A percentile compares a stretch with the other conserved stretches of the same genome.
phyloP scores from a whole-genome alignment of 2,329 filamentous ascomycete species.

The Pestalotiopsis fici region DNA sequence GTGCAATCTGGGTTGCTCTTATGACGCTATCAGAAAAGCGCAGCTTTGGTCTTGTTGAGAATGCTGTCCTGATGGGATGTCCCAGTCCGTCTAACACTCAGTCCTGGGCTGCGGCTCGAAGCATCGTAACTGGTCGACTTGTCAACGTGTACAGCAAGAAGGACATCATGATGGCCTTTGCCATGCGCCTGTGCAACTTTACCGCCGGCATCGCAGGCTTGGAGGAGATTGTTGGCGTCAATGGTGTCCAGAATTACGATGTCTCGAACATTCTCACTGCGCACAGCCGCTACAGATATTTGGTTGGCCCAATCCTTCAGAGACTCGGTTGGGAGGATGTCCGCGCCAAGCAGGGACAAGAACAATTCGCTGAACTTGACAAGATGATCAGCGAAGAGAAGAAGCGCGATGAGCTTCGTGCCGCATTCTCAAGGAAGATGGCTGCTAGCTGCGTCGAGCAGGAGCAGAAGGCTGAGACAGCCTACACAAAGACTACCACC shows the following conservation, averaged over 20 bases:
- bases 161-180: conserved; percentile 85
- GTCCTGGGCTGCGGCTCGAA: conserved; percentile 77
- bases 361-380: neutral
- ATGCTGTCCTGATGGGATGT: conserved; percentile 80
- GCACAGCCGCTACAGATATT: conserved; percentile 70
- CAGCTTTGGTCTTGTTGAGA: conserved; percentile 83
- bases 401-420: conserved; percentile 1
- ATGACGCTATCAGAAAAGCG: conserved; percentile 73
- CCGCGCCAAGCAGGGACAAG: conserved; percentile 27
- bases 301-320: conserved; percentile 67
- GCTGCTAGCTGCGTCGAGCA: neutral
- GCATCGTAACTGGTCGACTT: conserved; percentile 79
- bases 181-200: conserved; percentile 81
- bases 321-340: conserved; percentile 71
- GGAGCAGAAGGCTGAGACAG: neutral
- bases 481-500: neutral
- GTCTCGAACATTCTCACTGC: conserved; percentile 66
- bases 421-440: neutral
- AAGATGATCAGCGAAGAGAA: neutral
- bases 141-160: conserved; percentile 88
- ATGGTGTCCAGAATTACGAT: conserved; percentile 67
- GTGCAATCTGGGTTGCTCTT: conserved; percentile 82
- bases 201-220: conserved; percentile 85
- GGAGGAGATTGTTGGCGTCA: conserved; percentile 69
- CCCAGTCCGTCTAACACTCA: conserved; percentile 72